phyloP scores from a whole-genome alignment of 2,329 filamentous ascomycete species.

The Esteya vermicola region DNA sequence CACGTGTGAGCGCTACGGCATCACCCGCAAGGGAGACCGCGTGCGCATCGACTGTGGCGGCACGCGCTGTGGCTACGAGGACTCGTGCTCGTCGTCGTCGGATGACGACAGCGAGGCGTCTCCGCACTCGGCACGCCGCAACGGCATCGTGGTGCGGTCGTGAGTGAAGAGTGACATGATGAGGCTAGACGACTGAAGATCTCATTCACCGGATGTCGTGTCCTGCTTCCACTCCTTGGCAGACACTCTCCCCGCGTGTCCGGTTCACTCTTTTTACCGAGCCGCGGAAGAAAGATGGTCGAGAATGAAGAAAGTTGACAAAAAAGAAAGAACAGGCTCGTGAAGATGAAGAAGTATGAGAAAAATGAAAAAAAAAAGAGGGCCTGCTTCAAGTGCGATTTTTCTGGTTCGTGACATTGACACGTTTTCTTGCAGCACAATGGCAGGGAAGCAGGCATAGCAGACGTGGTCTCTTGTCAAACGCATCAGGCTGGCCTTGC shows the following conservation, averaged over 20 bases:
- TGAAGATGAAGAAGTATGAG: too few species aligned
- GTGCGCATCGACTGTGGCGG: slow-evolving; percentile 96
- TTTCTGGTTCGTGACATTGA: background rate
- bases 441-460: too few species aligned
- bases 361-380: background rate
- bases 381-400: too few species aligned
- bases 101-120: slow-evolving; percentile 41
- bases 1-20: slow-evolving; percentile 92
- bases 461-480: background rate
- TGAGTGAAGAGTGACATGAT: too few species aligned
- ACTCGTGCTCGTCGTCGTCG: slow-evolving; percentile 56
- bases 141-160: slow-evolving; percentile 50
- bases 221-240: background rate
- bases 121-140: slow-evolving; percentile 35
- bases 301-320: too few species aligned
- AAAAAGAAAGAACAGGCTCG: background rate
- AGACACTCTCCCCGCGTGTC: background rate
- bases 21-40: slow-evolving; percentile 82
- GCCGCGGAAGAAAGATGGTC: slow-evolving; percentile 2
- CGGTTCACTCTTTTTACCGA: slow-evolving; percentile 4
- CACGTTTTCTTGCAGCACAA: too few species aligned
- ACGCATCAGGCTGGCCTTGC: slow-evolving; percentile 5
- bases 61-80: slow-evolving; percentile 68
- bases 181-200: background rate
- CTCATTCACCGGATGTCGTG: background rate